phyloP scores from a whole-genome alignment of 805 yeast species.

The Sugiyamaella lignohabitans region DNA sequence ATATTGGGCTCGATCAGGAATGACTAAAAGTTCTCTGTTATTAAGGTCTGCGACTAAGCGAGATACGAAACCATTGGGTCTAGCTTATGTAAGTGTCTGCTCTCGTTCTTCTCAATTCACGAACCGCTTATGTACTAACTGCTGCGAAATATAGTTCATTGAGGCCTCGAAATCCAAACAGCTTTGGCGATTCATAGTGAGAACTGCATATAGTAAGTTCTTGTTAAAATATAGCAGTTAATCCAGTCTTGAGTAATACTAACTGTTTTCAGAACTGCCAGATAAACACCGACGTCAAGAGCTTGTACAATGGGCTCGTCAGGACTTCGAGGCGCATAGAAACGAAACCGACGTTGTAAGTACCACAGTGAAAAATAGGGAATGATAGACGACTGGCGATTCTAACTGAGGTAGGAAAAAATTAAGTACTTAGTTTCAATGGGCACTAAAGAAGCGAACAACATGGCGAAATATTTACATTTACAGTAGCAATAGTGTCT shows the following conservation, averaged over 20 bases:
- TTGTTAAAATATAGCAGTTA: background rate
- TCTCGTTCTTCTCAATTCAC: no score
- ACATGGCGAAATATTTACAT: constrained; percentile 24
- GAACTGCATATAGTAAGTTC: constrained; percentile 27
- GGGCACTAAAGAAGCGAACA: constrained; percentile 31
- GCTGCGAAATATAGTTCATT: constrained; percentile 32
- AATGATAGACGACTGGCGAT: background rate
- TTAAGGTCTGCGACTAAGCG: no score
- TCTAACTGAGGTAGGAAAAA: constrained; percentile 17
- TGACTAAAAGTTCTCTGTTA: no score
- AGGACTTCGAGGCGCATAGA: constrained; percentile 28
- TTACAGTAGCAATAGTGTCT: constrained; percentile 2
- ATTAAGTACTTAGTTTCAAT: constrained; percentile 30
- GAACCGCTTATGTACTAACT: no score
- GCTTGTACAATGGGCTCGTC: constrained; percentile 30
- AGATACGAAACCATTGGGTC: no score
- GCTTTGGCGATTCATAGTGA: constrained; percentile 30
- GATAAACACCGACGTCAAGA: constrained; percentile 25
- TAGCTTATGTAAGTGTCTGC: no score
- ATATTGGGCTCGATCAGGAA: no score
- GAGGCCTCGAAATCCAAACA: constrained; percentile 30
- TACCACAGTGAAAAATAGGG: background rate
- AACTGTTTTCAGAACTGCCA: constrained; percentile 8
- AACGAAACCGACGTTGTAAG: constrained; percentile 27
- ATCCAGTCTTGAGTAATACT: background rate